phyloP scores from a whole-genome alignment of 2,329 filamentous ascomycete genomes.

The Pseudocercospora musae region DNA sequence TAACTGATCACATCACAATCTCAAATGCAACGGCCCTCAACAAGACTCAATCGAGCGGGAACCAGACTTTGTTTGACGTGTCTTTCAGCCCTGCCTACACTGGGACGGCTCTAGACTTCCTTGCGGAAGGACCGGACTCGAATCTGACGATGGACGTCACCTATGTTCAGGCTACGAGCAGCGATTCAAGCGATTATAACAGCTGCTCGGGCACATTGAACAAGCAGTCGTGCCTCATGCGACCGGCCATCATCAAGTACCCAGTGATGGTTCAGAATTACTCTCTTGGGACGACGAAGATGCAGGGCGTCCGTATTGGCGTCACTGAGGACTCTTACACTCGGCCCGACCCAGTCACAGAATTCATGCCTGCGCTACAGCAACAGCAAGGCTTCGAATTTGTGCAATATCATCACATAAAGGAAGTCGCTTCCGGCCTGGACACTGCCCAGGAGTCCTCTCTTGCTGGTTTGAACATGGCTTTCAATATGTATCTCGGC shows the following conservation, averaged over 20 bases:
- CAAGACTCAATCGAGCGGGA: background rate
- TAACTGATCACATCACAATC: background rate
- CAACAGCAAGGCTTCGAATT: conserved; percentile 3
- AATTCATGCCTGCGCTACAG: background rate
- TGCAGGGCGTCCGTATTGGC: background rate
- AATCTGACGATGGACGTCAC: background rate
- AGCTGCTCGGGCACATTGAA: background rate
- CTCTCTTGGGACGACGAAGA: background rate
- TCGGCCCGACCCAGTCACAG: background rate
- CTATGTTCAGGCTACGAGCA: background rate
- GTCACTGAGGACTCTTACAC: background rate
- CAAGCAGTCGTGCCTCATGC: background rate
- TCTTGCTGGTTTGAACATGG: conserved; percentile 10
- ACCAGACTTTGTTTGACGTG: background rate
- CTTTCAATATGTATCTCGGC: conserved; percentile 11
- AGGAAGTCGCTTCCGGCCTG: too few relatives aligned
- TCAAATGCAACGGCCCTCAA: background rate
- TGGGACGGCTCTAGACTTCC: background rate
- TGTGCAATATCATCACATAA: background rate
- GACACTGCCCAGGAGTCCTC: too few relatives aligned
- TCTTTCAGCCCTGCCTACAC: background rate
- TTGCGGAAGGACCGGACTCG: background rate
- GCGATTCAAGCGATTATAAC: background rate
- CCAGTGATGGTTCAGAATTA: background rate
- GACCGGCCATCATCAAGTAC: conserved; percentile 3